Evolutionary conservation across 768 basidiomycete genomes (phyloP).

Genomic region (Hericium rajendrae): DNA sequence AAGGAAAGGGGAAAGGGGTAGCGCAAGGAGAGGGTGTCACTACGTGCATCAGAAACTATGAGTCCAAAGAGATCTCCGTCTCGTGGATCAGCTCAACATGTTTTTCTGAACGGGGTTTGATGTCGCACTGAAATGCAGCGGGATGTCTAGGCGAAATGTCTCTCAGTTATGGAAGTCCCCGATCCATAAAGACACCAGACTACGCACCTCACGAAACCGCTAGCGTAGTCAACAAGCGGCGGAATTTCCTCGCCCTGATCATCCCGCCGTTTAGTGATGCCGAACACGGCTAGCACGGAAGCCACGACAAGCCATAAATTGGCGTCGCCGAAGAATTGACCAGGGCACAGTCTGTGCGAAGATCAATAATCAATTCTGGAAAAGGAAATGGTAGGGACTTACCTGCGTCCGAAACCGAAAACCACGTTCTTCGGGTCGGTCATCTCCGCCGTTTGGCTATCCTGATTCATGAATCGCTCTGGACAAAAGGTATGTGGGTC

Average conservation of each 20-base stretch:
- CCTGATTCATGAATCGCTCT: slow-evolving; percentile 12
- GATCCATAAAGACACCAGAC: neutral
- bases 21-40: too few species aligned
- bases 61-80: neutral
- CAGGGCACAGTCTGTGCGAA: slow-evolving; percentile 9
- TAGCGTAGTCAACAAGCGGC: slow-evolving; percentile 6
- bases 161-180: neutral
- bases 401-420: slow-evolving; percentile 15
- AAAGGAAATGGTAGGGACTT: neutral
- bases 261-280: slow-evolving; percentile 3
- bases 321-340: slow-evolving; percentile 12
- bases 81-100: slow-evolving; percentile 4
- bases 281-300: slow-evolving; percentile 10
- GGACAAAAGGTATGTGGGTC: slow-evolving; percentile 6
- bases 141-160: slow-evolving; percentile 10
- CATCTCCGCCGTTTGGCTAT: neutral
- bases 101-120: slow-evolving; percentile 14
- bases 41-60: too few species aligned
- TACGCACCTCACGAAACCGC: slow-evolving; percentile 14
- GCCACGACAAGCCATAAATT: slow-evolving; percentile 13
- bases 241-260: slow-evolving; percentile 7
- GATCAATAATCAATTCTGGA: neutral
- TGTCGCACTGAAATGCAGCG: slow-evolving; percentile 14
- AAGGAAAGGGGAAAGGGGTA: too few species aligned
- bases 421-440: slow-evolving; percentile 10